Conservation (phyloP, 768 basidiomycete genomes). For the Leccinum boreale region DNA sequence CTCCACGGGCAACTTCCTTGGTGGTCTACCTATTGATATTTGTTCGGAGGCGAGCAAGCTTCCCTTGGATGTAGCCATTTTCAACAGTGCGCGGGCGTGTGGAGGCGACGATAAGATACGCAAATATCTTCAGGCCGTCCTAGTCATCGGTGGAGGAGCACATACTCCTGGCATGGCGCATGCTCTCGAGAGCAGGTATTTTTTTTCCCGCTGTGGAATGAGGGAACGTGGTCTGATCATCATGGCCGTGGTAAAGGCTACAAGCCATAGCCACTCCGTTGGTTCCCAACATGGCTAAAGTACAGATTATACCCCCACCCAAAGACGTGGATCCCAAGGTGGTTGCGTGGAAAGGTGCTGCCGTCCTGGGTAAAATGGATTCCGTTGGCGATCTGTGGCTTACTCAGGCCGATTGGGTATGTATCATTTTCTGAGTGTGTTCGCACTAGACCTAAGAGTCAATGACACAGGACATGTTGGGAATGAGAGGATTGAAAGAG, state of each 20-base stretch:
- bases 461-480: conserved; percentile 59
- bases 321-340: conserved; percentile 89
- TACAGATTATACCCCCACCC: conserved; percentile 91
- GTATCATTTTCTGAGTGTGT: conserved; percentile 18
- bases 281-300: conserved; percentile 80
- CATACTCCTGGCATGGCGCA: conserved; percentile 79
- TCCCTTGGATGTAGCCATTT: conserved; percentile 89
- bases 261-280: conserved; percentile 84
- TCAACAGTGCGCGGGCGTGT: conserved; percentile 85
- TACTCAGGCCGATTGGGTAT: conserved; percentile 81
- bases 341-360: conserved; percentile 93
- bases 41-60: conserved; percentile 84
- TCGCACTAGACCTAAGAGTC: conserved; percentile 3
- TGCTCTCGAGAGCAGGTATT: conserved; percentile 82
- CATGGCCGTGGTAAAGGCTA: conserved; percentile 34
- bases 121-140: conserved; percentile 82
- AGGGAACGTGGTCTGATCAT: conserved; percentile 5
- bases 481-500: conserved; percentile 79
- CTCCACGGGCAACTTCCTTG: conserved; percentile 33
- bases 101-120: conserved; percentile 87
- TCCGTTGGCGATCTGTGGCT: conserved; percentile 89
- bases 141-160: conserved; percentile 85
- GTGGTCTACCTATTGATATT: conserved; percentile 66
- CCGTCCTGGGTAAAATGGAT: conserved; percentile 91
- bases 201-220: background rate